A percentile compares a stretch with the other conserved stretches of the same genome.
Evolutionary conservation across 352 stramenopile genomes (phyloP).

Genomic region (Globisporangium megalacanthum): DNA sequence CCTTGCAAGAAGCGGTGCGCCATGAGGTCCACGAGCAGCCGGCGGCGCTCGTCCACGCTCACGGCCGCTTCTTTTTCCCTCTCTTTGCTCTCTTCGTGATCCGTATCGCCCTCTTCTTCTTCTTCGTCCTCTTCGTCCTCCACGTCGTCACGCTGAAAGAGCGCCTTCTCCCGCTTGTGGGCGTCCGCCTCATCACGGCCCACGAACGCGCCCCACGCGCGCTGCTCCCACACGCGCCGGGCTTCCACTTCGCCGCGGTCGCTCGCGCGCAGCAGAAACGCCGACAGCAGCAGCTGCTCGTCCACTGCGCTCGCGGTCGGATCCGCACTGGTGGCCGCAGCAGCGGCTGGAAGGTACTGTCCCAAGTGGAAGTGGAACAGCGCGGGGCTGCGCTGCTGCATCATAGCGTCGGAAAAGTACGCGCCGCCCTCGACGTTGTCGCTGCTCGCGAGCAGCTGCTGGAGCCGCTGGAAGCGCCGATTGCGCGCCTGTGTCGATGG

Average conservation of each 20-base stretch:
- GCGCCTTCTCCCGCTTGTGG: slow-evolving; percentile 16
- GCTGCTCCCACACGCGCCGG: slow-evolving; percentile 53
- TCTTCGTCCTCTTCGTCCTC: slow-evolving; percentile 41
- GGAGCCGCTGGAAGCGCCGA: slow-evolving; percentile 59
- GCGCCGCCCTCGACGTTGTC: slow-evolving; percentile 20
- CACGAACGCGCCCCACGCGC: slow-evolving; percentile 42
- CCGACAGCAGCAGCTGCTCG: slow-evolving; percentile 33
- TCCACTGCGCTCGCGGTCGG: background rate
- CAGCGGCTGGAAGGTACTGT: slow-evolving; percentile 38
- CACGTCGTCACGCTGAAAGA: slow-evolving; percentile 29
- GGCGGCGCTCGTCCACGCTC: slow-evolving; percentile 38
- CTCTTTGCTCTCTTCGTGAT: slow-evolving; percentile 30
- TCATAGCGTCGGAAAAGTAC: slow-evolving; percentile 80
- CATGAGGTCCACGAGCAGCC: slow-evolving; percentile 74
- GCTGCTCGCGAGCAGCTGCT: slow-evolving; percentile 43
- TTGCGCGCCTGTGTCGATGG: slow-evolving; percentile 24
- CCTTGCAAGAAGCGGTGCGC: slow-evolving; percentile 62
- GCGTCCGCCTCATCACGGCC: slow-evolving; percentile 18
- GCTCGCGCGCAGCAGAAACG: slow-evolving; percentile 65
- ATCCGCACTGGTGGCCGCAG: background rate
- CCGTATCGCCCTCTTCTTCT: slow-evolving; percentile 24
- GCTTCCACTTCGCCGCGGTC: slow-evolving; percentile 67
- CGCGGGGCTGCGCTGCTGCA: slow-evolving; percentile 74
- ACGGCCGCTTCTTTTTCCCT: slow-evolving; percentile 5
- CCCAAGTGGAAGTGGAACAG: slow-evolving; percentile 84